A percentile compares a stretch with the other conserved stretches of the same genome.
Evolutionary conservation across 1,139 yeast species (phyloP).

Genomic region (Spathaspora sp.): DNA sequence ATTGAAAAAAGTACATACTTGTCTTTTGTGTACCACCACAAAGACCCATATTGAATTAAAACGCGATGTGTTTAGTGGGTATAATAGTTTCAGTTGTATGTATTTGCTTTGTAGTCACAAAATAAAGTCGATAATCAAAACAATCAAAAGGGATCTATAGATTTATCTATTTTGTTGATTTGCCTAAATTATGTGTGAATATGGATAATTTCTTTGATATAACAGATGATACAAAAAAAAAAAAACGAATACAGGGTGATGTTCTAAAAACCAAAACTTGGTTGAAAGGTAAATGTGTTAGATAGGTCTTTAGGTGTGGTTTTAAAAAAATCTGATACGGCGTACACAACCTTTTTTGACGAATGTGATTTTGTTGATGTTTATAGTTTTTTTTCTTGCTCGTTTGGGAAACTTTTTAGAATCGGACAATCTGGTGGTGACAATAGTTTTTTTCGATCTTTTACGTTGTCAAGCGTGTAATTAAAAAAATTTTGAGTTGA

Average conservation of each 20-base stretch:
- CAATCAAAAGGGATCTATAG: background rate
- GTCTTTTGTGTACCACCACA: slow-evolving; percentile 71
- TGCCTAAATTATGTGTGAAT: background rate
- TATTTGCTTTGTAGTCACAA: background rate
- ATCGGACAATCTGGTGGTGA: background rate
- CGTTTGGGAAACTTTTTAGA: background rate
- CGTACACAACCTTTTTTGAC: too few relatives aligned
- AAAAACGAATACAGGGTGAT: background rate
- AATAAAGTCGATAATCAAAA: background rate
- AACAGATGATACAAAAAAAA: background rate
- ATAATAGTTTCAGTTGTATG: background rate
- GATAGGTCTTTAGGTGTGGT: background rate
- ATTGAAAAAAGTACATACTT: slow-evolving; percentile 33
- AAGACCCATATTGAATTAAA: slow-evolving; percentile 20
- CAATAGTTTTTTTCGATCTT: background rate
- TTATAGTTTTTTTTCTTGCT: background rate
- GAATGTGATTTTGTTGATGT: background rate
- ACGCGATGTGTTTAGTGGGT: background rate
- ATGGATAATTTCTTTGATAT: background rate
- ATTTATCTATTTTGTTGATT: background rate
- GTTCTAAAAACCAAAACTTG: background rate
- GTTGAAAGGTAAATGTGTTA: background rate
- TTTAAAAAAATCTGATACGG: background rate
- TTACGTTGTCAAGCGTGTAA: background rate
- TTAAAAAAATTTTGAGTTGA: background rate